A percentile compares a stretch with the other conserved stretches of the same genome.
phyloP scores from a whole-genome alignment of 345 rosid genomes.

The Eucalyptus sp. region DNA sequence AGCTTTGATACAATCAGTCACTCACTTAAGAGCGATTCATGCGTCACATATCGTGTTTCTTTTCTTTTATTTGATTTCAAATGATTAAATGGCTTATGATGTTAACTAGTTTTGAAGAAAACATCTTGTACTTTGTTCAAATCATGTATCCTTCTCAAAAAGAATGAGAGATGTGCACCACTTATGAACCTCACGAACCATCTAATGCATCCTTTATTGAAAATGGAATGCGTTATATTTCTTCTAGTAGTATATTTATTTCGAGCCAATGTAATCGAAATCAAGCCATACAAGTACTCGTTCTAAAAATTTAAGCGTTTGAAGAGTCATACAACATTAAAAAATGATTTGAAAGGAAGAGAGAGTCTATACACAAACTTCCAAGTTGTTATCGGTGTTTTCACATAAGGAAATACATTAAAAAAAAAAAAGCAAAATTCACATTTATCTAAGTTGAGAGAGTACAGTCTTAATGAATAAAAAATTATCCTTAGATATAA shows the following conservation, averaged over 20 bases:
- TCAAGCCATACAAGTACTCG: not conserved
- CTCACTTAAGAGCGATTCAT: not conserved
- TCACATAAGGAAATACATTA: not conserved
- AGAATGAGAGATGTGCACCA: too few species aligned
- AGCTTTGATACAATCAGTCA: not conserved
- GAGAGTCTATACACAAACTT: not conserved
- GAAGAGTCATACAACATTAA: not conserved
- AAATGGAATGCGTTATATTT: rapidly evolving
- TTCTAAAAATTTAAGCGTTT: not conserved
- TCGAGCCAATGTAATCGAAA: not conserved
- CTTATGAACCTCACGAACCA: not conserved
- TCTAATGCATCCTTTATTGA: not conserved
- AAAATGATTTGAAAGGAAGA: not conserved
- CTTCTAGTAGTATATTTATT: too few species aligned
- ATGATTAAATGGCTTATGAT: not conserved
- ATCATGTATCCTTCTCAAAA: rapidly evolving
- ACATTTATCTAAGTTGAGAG: not conserved
- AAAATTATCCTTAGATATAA: too few species aligned
- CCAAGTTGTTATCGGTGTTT: not conserved
- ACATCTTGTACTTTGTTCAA: too few species aligned
- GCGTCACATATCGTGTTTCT: too few species aligned
- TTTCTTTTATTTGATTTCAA: too few species aligned
- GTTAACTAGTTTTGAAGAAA: not conserved
- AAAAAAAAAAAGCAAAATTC: not conserved
- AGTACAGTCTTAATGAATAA: not conserved